These are phyloP conservation scores for Gossypium gossypioides DNA, from an alignment of 441 rosid genomes.

Conservation along the genomic window DNA sequence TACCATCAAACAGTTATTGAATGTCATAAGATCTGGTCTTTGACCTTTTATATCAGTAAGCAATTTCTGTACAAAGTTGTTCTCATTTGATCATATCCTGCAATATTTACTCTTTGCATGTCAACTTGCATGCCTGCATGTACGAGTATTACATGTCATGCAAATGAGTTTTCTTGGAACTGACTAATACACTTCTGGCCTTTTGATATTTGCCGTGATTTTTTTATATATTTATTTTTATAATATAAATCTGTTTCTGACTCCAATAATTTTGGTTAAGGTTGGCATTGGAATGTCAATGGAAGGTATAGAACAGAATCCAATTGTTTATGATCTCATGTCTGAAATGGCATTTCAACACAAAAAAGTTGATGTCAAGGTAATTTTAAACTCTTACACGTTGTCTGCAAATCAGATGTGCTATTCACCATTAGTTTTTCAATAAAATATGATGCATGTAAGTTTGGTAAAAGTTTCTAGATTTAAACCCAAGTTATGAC, in stretches of 20 bases:
- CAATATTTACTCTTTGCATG: not conserved
- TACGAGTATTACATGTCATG: not conserved
- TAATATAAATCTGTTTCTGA: constrained; percentile 2
- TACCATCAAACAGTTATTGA: constrained; percentile 4
- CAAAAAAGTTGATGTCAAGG: constrained; percentile 46
- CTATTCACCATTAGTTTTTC: not conserved
- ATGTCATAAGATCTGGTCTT: not conserved
- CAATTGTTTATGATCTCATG: constrained; percentile 66
- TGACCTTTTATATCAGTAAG: not conserved
- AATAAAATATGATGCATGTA: not conserved
- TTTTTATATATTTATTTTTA: not conserved
- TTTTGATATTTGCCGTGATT: not conserved
- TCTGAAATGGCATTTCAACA: constrained; percentile 65
- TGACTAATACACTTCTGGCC: not conserved
- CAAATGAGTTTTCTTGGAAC: constrained; percentile 2
- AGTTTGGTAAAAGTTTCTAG: not conserved
- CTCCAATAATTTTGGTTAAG: constrained; percentile 23
- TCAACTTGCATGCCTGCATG: not conserved
- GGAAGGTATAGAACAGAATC: constrained; percentile 78
- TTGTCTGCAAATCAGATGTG: not conserved
- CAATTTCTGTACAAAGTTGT: not conserved
- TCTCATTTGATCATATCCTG: not conserved
- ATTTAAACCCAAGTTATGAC: not conserved
- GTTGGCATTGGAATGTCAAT: constrained; percentile 71
- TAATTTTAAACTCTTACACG: constrained; percentile 13